Evolutionary conservation across 768 basidiomycete species (phyloP), one percentile per base, ranked within the genome.

Genomic region (Amanita subjunquillea): DNA sequence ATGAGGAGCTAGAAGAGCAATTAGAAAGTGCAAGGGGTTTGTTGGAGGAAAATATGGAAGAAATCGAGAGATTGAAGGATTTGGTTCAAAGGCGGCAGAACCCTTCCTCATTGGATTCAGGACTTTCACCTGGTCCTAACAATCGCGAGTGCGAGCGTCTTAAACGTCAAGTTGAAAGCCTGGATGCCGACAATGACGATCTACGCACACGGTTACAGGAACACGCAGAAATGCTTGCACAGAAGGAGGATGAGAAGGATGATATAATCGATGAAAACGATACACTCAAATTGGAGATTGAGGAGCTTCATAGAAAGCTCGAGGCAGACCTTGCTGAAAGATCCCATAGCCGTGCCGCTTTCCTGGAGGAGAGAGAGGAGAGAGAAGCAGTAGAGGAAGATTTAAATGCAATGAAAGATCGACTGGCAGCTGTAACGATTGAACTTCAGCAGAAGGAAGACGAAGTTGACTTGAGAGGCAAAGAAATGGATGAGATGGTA

Each of bases 381-480:
- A 72, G 84, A 10, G 88, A 90, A 59, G 82, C 80, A 2, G 78
- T 87, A n/a, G 87, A 91, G 61, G 85, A 87, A 2, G 82, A 83
- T 58, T 61, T 91, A 46, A 88, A 89, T 58, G 74, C 82, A 0
- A 65, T 85, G 34, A 72, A 82, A 45, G 90, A 92, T 68, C 83
- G 80, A 64, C 72, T 90, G 7, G 89, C 90, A 1, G 89, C 87
- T 0, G 77, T 81, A 2, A 75, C 82, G 63, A 91, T 92, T 56
- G 89, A 91, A 66, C 68, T 91, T 25, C 85, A 90, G 65, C 83
- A 89, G 65, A 87, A 81, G 66, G 88, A 94, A 60, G 87, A 93
- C 56, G 93, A 95, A 29, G 65, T 92, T 20, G 90, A 92, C 49
- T 70, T 83, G 64, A 86, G 87, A 70, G 77, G 77, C 52, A 71